These are phyloP conservation scores for Hericium erinaceus DNA, from an alignment of 768 basidiomycete genomes.

Conservation along the genomic window DNA sequence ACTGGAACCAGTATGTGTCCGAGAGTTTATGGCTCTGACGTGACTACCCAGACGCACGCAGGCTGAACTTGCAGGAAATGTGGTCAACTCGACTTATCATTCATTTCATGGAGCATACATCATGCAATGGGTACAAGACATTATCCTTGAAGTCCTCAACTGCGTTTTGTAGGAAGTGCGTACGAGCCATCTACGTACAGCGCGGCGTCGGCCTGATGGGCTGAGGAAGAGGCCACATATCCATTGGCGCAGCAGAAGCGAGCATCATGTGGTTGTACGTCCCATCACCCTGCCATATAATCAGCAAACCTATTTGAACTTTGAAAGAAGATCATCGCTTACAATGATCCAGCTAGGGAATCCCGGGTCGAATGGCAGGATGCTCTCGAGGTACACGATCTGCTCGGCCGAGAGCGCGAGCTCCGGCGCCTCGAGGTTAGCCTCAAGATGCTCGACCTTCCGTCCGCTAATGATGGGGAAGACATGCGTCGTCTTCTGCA, in stretches of 20 bases:
- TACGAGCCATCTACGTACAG: not conserved
- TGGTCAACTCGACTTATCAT: too few species aligned
- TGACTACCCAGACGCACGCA: too few species aligned
- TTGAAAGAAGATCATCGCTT: not conserved
- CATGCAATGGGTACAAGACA: too few species aligned
- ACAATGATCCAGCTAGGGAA: slow-evolving; percentile 24
- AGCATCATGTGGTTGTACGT: slow-evolving; percentile 7
- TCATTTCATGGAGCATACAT: too few species aligned
- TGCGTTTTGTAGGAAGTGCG: too few species aligned
- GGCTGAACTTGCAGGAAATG: too few species aligned
- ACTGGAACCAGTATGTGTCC: too few species aligned
- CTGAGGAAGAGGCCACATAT: slow-evolving; percentile 18
- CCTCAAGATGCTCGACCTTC: slow-evolving; percentile 34
- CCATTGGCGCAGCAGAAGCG: slow-evolving; percentile 15
- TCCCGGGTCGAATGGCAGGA: slow-evolving; percentile 31
- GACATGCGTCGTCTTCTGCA: slow-evolving; percentile 33
- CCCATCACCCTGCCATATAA: slow-evolving; percentile 15
- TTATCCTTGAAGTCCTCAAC: too few species aligned
- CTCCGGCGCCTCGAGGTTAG: slow-evolving; percentile 36
- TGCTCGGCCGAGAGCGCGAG: slow-evolving; percentile 31
- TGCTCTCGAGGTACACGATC: slow-evolving; percentile 31
- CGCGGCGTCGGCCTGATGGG: slow-evolving; percentile 14
- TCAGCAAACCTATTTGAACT: not conserved
- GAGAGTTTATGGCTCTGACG: too few species aligned
- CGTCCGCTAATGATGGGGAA: slow-evolving; percentile 23